Evolutionary conservation across 2,329 filamentous ascomycete genomes (phyloP).

Genomic region (Hypoxylon sp.): DNA sequence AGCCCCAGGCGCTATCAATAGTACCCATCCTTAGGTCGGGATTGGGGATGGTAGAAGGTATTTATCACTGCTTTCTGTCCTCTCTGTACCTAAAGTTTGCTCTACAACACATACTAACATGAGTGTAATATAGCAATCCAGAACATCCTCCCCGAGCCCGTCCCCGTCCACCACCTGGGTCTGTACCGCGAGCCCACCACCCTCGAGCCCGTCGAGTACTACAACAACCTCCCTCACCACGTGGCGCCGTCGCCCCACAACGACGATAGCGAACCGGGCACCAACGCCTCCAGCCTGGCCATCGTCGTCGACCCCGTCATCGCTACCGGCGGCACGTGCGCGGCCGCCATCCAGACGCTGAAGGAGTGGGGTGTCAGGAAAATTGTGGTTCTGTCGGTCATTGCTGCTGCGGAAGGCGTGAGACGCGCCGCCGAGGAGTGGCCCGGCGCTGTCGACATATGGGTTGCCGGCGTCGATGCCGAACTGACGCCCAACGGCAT

Average conservation of each 20-base stretch:
- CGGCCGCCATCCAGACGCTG: conserved; percentile 88
- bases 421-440: conserved; percentile 78
- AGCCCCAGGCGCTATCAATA: conserved; percentile 77
- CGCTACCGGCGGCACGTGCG: conserved; percentile 90
- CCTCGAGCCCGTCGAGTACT: conserved; percentile 93
- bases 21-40: conserved; percentile 95
- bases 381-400: conserved; percentile 79
- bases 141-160: conserved; percentile 81
- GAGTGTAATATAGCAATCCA: conserved; percentile 70
- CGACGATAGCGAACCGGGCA: conserved; percentile 54
- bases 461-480: conserved; percentile 83
- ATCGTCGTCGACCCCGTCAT: conserved; percentile 93
- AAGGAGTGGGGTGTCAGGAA: conserved; percentile 90
- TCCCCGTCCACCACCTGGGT: conserved; percentile 91
- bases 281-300: conserved; percentile 67
- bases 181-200: conserved; percentile 92
- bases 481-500: conserved; percentile 83
- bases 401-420: conserved; percentile 80
- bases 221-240: conserved; percentile 93
- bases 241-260: conserved; percentile 52
- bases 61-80: conserved; percentile 30
- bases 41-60: conserved; percentile 89
- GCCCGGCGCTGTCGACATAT: conserved; percentile 81
- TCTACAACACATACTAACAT: neutral
- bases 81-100: neutral